These are phyloP conservation scores for Ophiostoma ips DNA, from an alignment of 2,329 filamentous ascomycete genomes.

Conservation along the genomic window DNA sequence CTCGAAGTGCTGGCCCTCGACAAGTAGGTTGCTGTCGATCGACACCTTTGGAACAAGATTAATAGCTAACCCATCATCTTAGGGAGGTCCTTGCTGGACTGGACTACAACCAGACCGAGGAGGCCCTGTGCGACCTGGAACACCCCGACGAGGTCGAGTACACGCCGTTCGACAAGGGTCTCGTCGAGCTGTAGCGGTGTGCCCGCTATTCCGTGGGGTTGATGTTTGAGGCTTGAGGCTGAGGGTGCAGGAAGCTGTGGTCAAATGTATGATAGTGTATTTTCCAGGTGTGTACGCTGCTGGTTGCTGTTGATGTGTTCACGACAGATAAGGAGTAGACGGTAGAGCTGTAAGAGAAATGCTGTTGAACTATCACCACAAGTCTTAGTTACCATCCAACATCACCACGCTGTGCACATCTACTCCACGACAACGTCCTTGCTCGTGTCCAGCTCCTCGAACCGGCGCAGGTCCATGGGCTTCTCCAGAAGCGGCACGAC, in stretches of 20 bases:
- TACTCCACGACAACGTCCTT: neutral
- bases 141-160: neutral
- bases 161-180: neutral
- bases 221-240: neutral
- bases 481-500: slow-evolving; percentile 1
- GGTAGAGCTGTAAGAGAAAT: neutral
- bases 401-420: neutral
- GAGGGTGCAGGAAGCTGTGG: neutral
- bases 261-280: neutral
- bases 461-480: slow-evolving; percentile 1
- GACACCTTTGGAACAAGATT: too few species aligned
- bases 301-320: too few species aligned
- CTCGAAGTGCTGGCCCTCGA: slow-evolving; percentile 8
- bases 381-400: neutral
- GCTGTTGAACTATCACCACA: neutral
- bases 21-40: too few species aligned
- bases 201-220: neutral
- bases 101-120: neutral
- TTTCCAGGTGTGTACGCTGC: too few species aligned
- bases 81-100: neutral
- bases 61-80: neutral
- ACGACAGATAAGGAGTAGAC: neutral
- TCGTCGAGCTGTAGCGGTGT: neutral
- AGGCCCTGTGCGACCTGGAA: neutral
- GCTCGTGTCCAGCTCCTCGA: neutral